Base-by-base conservation (phyloP, 2,329 filamentous ascomycete genomes). In the Chaetoscypha palmicola region DNA sequence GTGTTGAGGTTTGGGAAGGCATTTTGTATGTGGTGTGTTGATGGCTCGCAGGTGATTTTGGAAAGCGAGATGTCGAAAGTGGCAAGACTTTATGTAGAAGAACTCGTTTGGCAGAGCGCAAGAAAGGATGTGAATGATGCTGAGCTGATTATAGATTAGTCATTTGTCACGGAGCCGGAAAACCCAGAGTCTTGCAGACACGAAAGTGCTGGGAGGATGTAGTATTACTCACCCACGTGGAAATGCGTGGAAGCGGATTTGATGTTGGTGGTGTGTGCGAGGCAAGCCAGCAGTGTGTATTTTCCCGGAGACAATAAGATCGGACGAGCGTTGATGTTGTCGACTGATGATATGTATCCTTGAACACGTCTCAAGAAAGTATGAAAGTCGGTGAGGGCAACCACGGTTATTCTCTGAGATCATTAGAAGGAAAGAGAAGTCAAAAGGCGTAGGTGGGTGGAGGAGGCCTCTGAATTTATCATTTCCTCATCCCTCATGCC, bases 1-100 rank as follows among this genome's bases (percentile, higher is more conserved):
- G 43, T 21, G 56, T 58, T 42, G 49, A 46, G 14, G 53, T 54
- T 54, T 60, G 57, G 19, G 58, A 57, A 48, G 57, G 53, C 56
- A 58, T 58, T 51, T 43, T 58, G 39, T 31, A 26, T 37, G n/a
- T 17, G 11, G 17, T 22, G 3, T 37, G 19, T 22, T 16, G 17
- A 24, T 35, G 32, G 9, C 45, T 34, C 34, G 26, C 21, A 33
- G 38, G 14, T 21, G 19, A n/a, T n/a, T 40, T 39, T 20, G 28
- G 20, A 17, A 24, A 38, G 7, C 12, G 14, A 24, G 9, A 19
- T 34, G 16, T n/a, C n/a, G n/a, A n/a, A n/a, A n/a, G 34, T 21
- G 20, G 34, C 7, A 23, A 37, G 24, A 21, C 21, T 4, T 20
- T 21, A n/a, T 23, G 24, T 32, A n/a, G n/a, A n/a, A n/a, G n/a